These are phyloP conservation scores for Blattamonas nauphoetae DNA, from an alignment of 78 protist species.

Conservation along the genomic window DNA sequence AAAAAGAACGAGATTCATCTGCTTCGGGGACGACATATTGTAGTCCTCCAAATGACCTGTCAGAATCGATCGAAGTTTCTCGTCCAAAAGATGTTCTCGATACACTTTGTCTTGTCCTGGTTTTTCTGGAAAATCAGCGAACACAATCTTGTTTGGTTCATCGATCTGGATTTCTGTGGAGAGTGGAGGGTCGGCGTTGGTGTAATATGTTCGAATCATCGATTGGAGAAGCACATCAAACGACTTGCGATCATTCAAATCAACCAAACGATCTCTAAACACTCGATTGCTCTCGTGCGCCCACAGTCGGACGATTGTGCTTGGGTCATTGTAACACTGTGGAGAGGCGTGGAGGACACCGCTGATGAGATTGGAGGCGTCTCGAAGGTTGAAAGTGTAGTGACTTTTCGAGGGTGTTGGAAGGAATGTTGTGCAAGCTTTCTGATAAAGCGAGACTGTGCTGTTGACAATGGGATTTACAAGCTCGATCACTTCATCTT, in stretches of 20 bases:
- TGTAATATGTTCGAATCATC: not conserved
- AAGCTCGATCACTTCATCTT: not conserved
- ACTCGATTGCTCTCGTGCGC: conserved; percentile 31
- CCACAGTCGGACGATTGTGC: conserved; percentile 38
- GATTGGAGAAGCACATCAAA: not conserved
- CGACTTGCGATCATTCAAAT: conserved; percentile 22
- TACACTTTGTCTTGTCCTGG: not conserved
- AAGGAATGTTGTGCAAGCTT: conserved; percentile 22
- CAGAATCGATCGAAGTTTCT: not conserved
- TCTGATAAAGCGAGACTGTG: conserved; percentile 37
- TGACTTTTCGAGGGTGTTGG: conserved; percentile 66
- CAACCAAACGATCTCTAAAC: conserved; percentile 42
- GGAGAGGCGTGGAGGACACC: conserved; percentile 36
- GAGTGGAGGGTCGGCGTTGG: not conserved
- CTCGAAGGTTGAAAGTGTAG: conserved; percentile 73
- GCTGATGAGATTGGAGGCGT: conserved; percentile 40
- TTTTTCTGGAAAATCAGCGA: not conserved
- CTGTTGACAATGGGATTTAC: conserved; percentile 29
- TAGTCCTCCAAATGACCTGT: conserved; percentile 47
- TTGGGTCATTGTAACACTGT: not conserved
- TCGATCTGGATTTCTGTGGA: not conserved
- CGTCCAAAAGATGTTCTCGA: not conserved
- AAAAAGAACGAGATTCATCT: conserved; percentile 67
- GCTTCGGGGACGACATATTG: conserved; percentile 21
- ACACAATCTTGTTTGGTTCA: not conserved